Conservation (phyloP, 257 asterid species). For the Euphrasia confusa region DNA sequence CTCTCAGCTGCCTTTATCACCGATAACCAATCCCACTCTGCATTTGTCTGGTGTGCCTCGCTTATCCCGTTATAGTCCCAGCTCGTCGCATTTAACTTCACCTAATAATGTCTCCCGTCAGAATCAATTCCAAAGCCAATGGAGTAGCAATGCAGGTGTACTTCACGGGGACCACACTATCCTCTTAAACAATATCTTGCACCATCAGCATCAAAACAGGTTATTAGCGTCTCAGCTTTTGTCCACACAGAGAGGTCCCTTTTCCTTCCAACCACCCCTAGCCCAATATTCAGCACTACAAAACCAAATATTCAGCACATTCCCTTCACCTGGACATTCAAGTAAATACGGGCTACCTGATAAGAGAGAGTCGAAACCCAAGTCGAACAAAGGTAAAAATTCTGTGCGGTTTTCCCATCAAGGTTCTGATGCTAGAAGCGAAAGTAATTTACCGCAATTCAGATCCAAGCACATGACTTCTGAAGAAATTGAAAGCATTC, state of each 20-base stretch:
- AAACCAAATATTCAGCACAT: conserved; percentile 56
- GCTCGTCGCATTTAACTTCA: conserved; percentile 38
- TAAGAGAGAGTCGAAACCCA: conserved; percentile 55
- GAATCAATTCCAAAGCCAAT: conserved; percentile 51
- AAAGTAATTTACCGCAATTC: conserved; percentile 51
- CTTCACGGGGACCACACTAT: conserved; percentile 57
- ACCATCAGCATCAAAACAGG: conserved; percentile 67
- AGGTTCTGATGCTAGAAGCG: conserved; percentile 62
- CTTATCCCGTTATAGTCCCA: conserved; percentile 51
- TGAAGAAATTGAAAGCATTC: conserved; percentile 82
- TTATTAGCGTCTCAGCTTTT: conserved; percentile 56
- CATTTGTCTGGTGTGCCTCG: conserved; percentile 50
- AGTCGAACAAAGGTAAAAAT: conserved; percentile 53
- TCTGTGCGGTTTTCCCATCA: conserved; percentile 73
- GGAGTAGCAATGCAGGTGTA: conserved; percentile 50
- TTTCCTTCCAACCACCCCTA: conserved; percentile 60
- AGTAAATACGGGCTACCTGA: conserved; percentile 41
- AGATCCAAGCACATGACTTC: conserved; percentile 85
- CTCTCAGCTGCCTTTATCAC: conserved; percentile 44
- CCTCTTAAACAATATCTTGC: conserved; percentile 53
- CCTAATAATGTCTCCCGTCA: conserved; percentile 39
- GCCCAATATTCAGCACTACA: conserved; percentile 60
- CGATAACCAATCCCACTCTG: conserved; percentile 46
- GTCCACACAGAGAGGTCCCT: conserved; percentile 47
- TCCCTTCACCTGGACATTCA: conserved; percentile 65